These are phyloP conservation scores for Podaxis sp. DNA, from an alignment of 768 basidiomycete species.

Conservation along the genomic window DNA sequence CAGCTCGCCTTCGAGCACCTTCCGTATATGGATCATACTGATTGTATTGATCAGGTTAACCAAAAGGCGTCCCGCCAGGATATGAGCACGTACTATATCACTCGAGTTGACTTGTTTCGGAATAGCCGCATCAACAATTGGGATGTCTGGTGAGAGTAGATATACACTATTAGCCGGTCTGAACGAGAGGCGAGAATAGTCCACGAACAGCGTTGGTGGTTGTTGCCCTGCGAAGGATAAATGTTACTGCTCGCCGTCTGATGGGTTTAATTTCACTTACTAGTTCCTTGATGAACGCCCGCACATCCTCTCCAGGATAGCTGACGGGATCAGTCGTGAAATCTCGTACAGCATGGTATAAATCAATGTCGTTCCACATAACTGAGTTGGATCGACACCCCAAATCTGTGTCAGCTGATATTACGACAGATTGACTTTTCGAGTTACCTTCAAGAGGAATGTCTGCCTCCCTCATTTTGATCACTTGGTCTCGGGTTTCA, in stretches of 20 bases:
- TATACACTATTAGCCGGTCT: neutral
- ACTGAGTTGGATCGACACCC: conserved; percentile 32
- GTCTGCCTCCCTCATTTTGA: conserved; percentile 57
- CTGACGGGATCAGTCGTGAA: conserved; percentile 68
- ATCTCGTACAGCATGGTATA: conserved; percentile 68
- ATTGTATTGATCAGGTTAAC: neutral
- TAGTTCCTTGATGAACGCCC: conserved; percentile 53
- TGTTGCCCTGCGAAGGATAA: conserved; percentile 20
- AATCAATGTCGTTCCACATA: conserved; percentile 80
- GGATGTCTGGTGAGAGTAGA: conserved; percentile 48
- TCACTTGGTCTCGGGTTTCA: conserved; percentile 55
- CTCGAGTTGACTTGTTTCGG: conserved; percentile 56
- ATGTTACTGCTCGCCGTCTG: neutral
- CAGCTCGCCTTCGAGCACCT: conserved; percentile 55
- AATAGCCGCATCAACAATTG: conserved; percentile 68
- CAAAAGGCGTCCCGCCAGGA: neutral
- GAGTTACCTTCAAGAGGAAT: conserved; percentile 73
- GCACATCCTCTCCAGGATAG: conserved; percentile 56
- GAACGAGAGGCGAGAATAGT: neutral
- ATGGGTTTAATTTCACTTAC: conserved; percentile 35
- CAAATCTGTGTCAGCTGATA: conserved; percentile 7
- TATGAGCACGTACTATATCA: conserved; percentile 51
- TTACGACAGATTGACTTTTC: conserved; percentile 12
- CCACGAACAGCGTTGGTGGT: conserved; percentile 48
- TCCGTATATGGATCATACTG: conserved; percentile 69